These are phyloP conservation scores for Ophiostoma sp. DNA, from an alignment of 2,329 filamentous ascomycete species.

Conservation along the genomic window DNA sequence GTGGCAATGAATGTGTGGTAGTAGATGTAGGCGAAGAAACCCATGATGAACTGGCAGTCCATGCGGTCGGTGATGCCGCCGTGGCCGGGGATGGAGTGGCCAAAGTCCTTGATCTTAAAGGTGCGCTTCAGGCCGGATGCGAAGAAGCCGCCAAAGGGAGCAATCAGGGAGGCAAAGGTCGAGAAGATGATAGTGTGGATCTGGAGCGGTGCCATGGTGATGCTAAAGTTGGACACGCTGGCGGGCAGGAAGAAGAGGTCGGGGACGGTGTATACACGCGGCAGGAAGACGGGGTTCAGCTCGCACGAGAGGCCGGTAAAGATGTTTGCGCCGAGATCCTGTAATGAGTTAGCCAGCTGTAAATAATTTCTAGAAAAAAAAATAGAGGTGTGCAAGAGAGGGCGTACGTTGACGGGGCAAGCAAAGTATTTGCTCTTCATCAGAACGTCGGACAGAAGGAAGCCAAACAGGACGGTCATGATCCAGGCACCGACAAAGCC, in stretches of 20 bases:
- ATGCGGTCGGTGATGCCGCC: slow-evolving; percentile 98
- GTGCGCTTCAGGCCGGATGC: slow-evolving; percentile 95
- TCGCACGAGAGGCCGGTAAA: slow-evolving; percentile 85
- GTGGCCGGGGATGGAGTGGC: slow-evolving; percentile 94
- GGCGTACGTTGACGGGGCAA: slow-evolving; percentile 78
- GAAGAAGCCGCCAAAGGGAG: slow-evolving; percentile 97
- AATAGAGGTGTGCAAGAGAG: not conserved
- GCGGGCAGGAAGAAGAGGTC: slow-evolving; percentile 66
- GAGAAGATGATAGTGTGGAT: slow-evolving; percentile 87
- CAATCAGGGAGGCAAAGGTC: slow-evolving; percentile 92
- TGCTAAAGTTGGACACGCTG: slow-evolving; percentile 48
- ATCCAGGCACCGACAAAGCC: slow-evolving; percentile 96
- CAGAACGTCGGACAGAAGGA: slow-evolving; percentile 74
- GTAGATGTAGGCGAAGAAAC: slow-evolving; percentile 96
- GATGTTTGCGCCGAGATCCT: slow-evolving; percentile 86
- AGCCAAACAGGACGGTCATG: slow-evolving; percentile 83
- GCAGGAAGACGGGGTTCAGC: slow-evolving; percentile 85
- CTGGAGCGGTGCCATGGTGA: slow-evolving; percentile 82
- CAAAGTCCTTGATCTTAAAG: slow-evolving; percentile 99
- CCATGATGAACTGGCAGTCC: slow-evolving; percentile 99
- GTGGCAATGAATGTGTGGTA: slow-evolving; percentile 95
- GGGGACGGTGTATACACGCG: slow-evolving; percentile 68
- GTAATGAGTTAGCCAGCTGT: slow-evolving; percentile 27
- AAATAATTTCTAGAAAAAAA: not conserved
- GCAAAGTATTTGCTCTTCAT: slow-evolving; percentile 95